Conservation (phyloP, 2,329 filamentous ascomycete genomes). For the Fusarium circinatum region DNA sequence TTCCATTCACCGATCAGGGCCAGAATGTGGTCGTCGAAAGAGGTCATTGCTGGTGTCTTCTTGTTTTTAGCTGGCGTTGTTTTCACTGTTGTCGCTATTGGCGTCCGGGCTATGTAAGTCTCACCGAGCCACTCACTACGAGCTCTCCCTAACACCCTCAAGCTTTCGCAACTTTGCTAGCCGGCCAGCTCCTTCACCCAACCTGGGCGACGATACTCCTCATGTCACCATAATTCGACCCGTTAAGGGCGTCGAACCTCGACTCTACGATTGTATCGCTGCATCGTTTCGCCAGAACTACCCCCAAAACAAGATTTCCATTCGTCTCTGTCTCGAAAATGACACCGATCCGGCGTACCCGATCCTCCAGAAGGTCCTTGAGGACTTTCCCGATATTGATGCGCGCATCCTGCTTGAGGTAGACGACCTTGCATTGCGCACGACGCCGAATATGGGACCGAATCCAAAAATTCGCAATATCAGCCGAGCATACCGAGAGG, state of each 20-base stretch:
- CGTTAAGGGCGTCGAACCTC: slow-evolving; percentile 90
- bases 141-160: slow-evolving; percentile 1
- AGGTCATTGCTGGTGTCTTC: slow-evolving; percentile 58
- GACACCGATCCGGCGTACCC: slow-evolving; percentile 80
- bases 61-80: slow-evolving; percentile 65
- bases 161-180: slow-evolving; percentile 66
- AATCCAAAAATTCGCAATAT: slow-evolving; percentile 99
- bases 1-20: background rate
- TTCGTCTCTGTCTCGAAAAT: slow-evolving; percentile 84
- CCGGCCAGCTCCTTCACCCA: slow-evolving; percentile 59
- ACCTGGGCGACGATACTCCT: slow-evolving; percentile 67
- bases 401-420: slow-evolving; percentile 81
- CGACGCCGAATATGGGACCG: slow-evolving; percentile 77
- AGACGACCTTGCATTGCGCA: slow-evolving; percentile 75
- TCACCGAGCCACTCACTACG: background rate
- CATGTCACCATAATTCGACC: slow-evolving; percentile 92
- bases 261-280: slow-evolving; percentile 90
- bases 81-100: slow-evolving; percentile 64
- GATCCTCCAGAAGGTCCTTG: slow-evolving; percentile 75
- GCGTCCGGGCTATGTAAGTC: slow-evolving; percentile 65
- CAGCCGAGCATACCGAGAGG: slow-evolving; percentile 90
- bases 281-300: slow-evolving; percentile 87
- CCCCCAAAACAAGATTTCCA: slow-evolving; percentile 77
- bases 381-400: slow-evolving; percentile 78
- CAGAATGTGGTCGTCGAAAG: slow-evolving; percentile 45